Base-by-base conservation (phyloP, 306 rosid genomes). In the Fragaria nilgerrensis region DNA sequence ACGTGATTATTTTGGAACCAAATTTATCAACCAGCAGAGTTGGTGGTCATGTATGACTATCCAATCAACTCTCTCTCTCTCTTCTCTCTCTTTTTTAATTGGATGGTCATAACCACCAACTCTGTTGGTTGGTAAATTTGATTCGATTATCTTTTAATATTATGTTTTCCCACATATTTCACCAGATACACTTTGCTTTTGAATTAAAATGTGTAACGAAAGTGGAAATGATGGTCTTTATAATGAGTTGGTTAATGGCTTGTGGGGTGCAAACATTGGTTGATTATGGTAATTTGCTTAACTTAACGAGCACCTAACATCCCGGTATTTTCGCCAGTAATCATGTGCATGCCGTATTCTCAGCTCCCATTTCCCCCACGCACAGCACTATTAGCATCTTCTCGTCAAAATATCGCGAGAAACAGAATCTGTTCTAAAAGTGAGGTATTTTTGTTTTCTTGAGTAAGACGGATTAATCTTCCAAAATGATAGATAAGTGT, bases 351-450 rank as follows among this genome's bases (percentile, higher is more conserved):
- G 20, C 67, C 41, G 20, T 56, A 56, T 56, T 22, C 63, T 52
- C 36, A 68, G 44, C 49, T 14, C 5, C 22, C 59, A 6, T 22
- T 49, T 72, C 43, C 53, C 50, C 41, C 23, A 52, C 61, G 8
- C 63, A 22, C 78, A 73, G 12, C 36, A 58, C 29, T 3, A 62
- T 10, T 9, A 3, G 3, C 7, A 29, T 15, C 12, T 52, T 75
- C 2, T 70, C 43, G 48, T 59, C 22, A 63, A 77, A 78, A 73
- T 74, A 74, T 44, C 80, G 72, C 23, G 59, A 61, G 48, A 65
- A 17, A 9, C 5, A 2, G 3, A 56, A 3, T 56, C 14, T 0
- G 1, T 56, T n/a, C 1, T 53, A 32, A 32, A 7, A 44, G 10
- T 2, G 14, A 10, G 48, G 3, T 44, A 9, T 19, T 19, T 3